A percentile compares a stretch with the other conserved stretches of the same genome.
Conservation (phyloP, 495 filamentous ascomycete genomes). For the Podospora sp. region DNA sequence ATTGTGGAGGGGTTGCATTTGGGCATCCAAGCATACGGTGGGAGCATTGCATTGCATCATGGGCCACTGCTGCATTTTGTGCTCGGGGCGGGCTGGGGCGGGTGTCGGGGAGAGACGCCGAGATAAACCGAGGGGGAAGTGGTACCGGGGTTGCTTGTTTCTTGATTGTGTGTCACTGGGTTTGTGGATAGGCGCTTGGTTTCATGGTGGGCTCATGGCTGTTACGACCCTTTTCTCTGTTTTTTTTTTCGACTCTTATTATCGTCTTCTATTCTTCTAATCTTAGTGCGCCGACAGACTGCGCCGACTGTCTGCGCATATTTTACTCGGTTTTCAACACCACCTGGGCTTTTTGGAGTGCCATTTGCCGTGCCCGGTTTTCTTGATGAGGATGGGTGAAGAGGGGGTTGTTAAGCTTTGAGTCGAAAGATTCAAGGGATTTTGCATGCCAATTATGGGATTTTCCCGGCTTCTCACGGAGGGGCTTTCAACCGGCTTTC, state of each 20-base stretch:
- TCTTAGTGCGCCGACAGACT: not conserved
- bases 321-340: not conserved
- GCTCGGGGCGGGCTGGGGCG: slow-evolving; percentile 1
- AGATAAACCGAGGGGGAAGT: not conserved
- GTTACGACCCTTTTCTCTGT: not conserved
- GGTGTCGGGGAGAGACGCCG: not conserved
- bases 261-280: not conserved
- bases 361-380: too few relatives aligned
- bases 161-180: not conserved
- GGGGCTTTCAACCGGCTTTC: too few relatives aligned
- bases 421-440: not conserved
- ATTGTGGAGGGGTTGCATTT: slow-evolving; percentile 17
- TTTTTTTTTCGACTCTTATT: not conserved
- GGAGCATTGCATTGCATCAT: slow-evolving; percentile 22
- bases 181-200: slow-evolving; percentile 5
- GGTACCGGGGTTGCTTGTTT: not conserved
- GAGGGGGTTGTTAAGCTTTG: not conserved
- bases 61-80: slow-evolving; percentile 17
- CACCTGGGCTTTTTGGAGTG: too few relatives aligned
- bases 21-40: slow-evolving; percentile 20
- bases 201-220: not conserved
- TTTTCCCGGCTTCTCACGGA: too few relatives aligned
- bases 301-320: not conserved
- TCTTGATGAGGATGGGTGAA: not conserved
- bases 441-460: not conserved